These are phyloP conservation scores for Pythium diclinum DNA, from an alignment of 352 stramenopile species.

Conservation along the genomic window DNA sequence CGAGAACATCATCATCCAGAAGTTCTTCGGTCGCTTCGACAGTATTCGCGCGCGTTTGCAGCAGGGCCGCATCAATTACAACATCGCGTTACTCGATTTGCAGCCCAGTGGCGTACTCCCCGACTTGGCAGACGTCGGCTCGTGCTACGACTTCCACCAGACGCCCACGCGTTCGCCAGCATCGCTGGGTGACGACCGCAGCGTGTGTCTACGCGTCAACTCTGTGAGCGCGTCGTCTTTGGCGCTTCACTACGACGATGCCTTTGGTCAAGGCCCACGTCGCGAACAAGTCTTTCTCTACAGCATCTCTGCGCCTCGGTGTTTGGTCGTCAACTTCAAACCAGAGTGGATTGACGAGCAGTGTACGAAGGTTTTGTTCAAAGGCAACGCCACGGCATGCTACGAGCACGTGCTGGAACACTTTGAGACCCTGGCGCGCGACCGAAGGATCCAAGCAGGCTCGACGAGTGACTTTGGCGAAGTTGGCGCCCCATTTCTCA, in stretches of 20 bases:
- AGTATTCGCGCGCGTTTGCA: slow-evolving; percentile 35
- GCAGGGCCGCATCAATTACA: slow-evolving; percentile 40
- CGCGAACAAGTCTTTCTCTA: slow-evolving; percentile 27
- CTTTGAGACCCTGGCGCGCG: neutral
- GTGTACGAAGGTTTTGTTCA: neutral
- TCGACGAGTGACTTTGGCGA: neutral
- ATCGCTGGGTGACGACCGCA: slow-evolving; percentile 27
- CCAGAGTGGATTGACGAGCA: neutral
- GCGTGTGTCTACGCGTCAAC: slow-evolving; percentile 28
- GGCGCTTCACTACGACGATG: slow-evolving; percentile 29
- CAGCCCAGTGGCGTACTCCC: slow-evolving; percentile 8
- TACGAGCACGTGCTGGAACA: neutral
- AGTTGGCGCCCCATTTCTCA: slow-evolving; percentile 6
- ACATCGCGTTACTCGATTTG: slow-evolving; percentile 27
- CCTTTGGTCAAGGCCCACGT: slow-evolving; percentile 21
- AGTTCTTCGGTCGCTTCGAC: slow-evolving; percentile 42
- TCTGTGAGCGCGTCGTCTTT: slow-evolving; percentile 29
- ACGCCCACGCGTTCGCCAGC: slow-evolving; percentile 12
- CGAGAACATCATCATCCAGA: slow-evolving; percentile 45
- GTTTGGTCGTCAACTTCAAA: neutral
- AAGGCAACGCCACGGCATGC: neutral
- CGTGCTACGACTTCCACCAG: slow-evolving; percentile 25
- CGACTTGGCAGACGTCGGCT: slow-evolving; percentile 31
- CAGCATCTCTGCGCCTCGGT: slow-evolving; percentile 32
- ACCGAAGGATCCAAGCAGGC: neutral